Evolutionary conservation across 306 rosid genomes (phyloP).

Genomic region (Cicer yamashitae): DNA sequence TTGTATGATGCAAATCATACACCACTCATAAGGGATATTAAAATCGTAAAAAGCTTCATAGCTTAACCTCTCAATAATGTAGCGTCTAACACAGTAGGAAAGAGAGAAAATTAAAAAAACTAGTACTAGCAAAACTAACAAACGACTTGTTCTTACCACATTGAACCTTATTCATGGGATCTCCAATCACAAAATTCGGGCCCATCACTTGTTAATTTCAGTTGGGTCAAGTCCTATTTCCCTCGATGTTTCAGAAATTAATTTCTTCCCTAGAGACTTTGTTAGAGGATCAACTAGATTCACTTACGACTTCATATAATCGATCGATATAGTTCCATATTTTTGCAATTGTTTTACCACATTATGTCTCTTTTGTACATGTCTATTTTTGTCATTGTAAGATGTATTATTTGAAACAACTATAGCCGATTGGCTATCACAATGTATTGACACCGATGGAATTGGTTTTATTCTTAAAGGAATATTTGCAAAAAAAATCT

Average conservation of each 20-base stretch:
- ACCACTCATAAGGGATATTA: too few relatives aligned
- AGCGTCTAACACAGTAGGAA: too few relatives aligned
- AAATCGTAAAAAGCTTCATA: too few relatives aligned
- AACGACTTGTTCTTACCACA: too few relatives aligned
- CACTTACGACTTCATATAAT: not conserved
- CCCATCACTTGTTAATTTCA: too few relatives aligned
- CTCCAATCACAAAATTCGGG: too few relatives aligned
- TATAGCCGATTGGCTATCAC: not conserved
- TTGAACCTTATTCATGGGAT: too few relatives aligned
- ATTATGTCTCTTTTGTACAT: not conserved
- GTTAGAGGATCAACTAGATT: not conserved
- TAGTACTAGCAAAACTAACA: too few relatives aligned
- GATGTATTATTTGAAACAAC: not conserved
- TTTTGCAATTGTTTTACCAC: not conserved
- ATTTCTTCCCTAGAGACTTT: not conserved
- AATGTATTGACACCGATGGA: not conserved
- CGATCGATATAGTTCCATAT: not conserved
- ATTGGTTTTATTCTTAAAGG: not conserved
- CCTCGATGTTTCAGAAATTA: not conserved
- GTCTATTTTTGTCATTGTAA: not conserved
- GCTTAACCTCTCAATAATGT: too few relatives aligned
- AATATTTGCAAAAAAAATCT: not conserved
- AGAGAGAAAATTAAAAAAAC: too few relatives aligned
- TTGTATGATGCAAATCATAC: too few relatives aligned
- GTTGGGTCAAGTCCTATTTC: not conserved